Evolutionary conservation across 2,329 filamentous ascomycete genomes (phyloP).

Genomic region (Orbilia javanica): DNA sequence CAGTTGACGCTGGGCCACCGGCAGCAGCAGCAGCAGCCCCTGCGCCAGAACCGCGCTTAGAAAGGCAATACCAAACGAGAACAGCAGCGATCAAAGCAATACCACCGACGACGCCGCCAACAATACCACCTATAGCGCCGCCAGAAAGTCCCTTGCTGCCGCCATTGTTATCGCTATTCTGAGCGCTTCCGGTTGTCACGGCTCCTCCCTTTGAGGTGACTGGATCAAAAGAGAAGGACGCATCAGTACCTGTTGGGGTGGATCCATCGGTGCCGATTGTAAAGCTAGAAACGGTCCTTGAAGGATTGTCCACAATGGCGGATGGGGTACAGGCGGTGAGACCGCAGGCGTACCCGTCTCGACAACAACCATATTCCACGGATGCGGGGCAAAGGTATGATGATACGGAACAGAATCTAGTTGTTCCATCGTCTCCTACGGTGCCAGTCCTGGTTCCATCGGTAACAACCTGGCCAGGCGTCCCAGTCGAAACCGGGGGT

Average conservation of each 20-base stretch:
- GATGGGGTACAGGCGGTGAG: constrained; percentile 42
- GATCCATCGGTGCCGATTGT: background rate
- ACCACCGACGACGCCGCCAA: constrained; percentile 51
- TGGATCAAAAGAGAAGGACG: constrained; percentile 47
- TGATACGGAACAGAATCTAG: constrained; percentile 42
- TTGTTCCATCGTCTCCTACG: constrained; percentile 49
- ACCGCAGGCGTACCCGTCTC: constrained; percentile 41
- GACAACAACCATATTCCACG: constrained; percentile 41
- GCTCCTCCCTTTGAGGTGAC: constrained; percentile 43
- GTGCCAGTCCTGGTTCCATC: constrained; percentile 53
- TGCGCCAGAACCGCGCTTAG: constrained; percentile 28
- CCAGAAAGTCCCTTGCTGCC: constrained; percentile 37
- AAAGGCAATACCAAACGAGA: constrained; percentile 50
- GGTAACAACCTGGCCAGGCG: constrained; percentile 46
- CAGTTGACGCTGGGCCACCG: background rate
- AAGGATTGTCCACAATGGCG: background rate
- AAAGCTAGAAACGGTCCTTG: background rate
- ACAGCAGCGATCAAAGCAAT: constrained; percentile 44
- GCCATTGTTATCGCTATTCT: constrained; percentile 1
- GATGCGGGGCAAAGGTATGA: constrained; percentile 47
- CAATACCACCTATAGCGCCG: constrained; percentile 52
- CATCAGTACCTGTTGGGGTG: background rate
- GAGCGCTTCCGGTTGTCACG: background rate
- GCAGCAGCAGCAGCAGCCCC: background rate
- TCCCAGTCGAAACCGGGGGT: constrained; percentile 14